phyloP scores from a whole-genome alignment of 345 rosid genomes.

The Trapa incisa region DNA sequence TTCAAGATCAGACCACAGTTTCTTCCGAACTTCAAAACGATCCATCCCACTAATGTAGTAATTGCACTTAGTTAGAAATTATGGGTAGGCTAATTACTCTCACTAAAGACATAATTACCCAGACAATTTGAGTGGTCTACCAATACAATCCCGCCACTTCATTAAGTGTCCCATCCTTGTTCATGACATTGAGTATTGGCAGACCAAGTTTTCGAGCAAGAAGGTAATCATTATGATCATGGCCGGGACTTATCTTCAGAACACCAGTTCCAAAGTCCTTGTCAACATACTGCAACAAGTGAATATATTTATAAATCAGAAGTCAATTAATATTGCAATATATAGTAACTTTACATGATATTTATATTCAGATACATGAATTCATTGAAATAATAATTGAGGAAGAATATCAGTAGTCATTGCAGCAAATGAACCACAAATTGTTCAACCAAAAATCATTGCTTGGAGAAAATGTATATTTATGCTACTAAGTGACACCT shows the following conservation, averaged over 20 bases:
- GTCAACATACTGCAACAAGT: conserved; percentile 63
- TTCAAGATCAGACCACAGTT: conserved; percentile 89
- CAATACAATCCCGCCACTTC: conserved; percentile 86
- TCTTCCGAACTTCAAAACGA: conserved; percentile 83
- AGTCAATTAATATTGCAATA: not conserved
- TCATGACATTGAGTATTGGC: conserved; percentile 93
- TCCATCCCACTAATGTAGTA: conserved; percentile 58
- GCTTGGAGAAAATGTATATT: not conserved
- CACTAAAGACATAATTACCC: not conserved
- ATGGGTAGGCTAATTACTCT: not conserved
- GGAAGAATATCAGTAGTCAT: not conserved
- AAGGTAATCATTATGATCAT: conserved; percentile 92
- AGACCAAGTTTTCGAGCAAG: conserved; percentile 96
- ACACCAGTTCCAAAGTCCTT: conserved; percentile 98
- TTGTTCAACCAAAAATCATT: not conserved
- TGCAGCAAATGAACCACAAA: not conserved
- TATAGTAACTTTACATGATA: not conserved
- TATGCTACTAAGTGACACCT: not conserved
- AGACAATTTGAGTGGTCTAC: conserved; percentile 27
- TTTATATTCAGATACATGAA: not conserved
- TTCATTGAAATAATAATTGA: not conserved
- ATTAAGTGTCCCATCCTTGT: conserved; percentile 89
- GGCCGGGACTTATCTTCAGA: conserved; percentile 97
- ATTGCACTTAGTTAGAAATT: not conserved
- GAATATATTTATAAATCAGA: conserved; percentile 3